Evolutionary conservation across 768 basidiomycete species (phyloP).

Genomic region (Gyrodon lividus): DNA sequence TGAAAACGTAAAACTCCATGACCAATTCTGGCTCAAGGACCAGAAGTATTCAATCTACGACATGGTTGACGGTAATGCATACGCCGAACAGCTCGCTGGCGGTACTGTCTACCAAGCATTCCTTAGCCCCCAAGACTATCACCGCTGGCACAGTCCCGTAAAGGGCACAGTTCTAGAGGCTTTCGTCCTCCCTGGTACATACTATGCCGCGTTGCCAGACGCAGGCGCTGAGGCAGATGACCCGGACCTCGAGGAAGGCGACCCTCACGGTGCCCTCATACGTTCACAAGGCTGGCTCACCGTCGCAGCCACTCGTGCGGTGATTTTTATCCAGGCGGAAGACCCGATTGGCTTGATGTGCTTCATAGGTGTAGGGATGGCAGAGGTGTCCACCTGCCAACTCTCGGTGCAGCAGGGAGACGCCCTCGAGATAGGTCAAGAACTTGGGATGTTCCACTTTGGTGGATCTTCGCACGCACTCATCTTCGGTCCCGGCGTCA

Average conservation of each 20-base stretch:
- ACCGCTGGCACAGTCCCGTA: slow-evolving; percentile 63
- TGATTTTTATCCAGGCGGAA: slow-evolving; percentile 56
- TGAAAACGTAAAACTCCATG: slow-evolving; percentile 38
- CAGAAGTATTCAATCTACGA: slow-evolving; percentile 57
- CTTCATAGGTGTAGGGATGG: slow-evolving; percentile 61
- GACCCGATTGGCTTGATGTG: slow-evolving; percentile 52
- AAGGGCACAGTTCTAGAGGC: slow-evolving; percentile 38
- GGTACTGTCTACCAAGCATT: slow-evolving; percentile 57
- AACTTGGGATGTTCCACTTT: slow-evolving; percentile 63
- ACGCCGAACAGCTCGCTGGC: slow-evolving; percentile 41
- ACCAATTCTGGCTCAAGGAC: slow-evolving; percentile 59
- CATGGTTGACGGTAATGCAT: slow-evolving; percentile 43
- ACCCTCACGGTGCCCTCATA: slow-evolving; percentile 19
- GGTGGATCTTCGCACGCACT: slow-evolving; percentile 52
- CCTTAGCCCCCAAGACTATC: slow-evolving; percentile 51
- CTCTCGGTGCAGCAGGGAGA: slow-evolving; percentile 46
- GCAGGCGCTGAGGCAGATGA: background rate
- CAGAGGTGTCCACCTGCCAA: slow-evolving; percentile 60
- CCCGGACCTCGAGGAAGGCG: background rate
- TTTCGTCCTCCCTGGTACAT: slow-evolving; percentile 28
- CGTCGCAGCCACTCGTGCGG: slow-evolving; percentile 44
- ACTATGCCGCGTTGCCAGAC: slow-evolving; percentile 16
- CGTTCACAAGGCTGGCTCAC: slow-evolving; percentile 43
- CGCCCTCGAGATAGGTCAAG: slow-evolving; percentile 47
- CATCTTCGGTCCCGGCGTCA: slow-evolving; percentile 36